Evolutionary conservation across 371 early-diverging fungal species (phyloP).

Genomic region (Smittium mucronatum): DNA sequence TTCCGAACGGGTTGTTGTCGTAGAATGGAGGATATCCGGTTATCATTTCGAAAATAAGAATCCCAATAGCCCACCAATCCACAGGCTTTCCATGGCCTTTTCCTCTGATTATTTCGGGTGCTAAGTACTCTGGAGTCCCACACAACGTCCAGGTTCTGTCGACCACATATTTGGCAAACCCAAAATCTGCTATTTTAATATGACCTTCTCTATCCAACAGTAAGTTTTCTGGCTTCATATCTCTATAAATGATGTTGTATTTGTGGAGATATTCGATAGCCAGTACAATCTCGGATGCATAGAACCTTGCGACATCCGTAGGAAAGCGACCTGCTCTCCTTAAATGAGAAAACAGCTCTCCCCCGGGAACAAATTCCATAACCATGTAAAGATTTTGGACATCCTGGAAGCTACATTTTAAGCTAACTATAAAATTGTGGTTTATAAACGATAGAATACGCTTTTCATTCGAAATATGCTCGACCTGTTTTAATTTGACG

Average conservation of each 20-base stretch:
- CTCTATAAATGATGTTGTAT: constrained; percentile 86
- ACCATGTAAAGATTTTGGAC: constrained; percentile 80
- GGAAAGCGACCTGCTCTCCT: constrained; percentile 79
- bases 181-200: constrained; percentile 98
- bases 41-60: constrained; percentile 92
- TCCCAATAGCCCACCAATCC: constrained; percentile 98
- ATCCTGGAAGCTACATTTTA: constrained; percentile 85
- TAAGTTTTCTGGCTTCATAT: constrained; percentile 90
- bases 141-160: constrained; percentile 94
- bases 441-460: constrained; percentile 74
- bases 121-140: constrained; percentile 97
- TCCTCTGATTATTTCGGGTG: constrained; percentile 96
- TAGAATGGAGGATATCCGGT: constrained; percentile 96
- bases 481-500: constrained; percentile 85
- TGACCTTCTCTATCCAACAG: constrained; percentile 85
- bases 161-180: constrained; percentile 91
- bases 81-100: constrained; percentile 94
- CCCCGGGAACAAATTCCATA: constrained; percentile 93
- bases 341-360: constrained; percentile 91
- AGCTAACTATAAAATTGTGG: constrained; percentile 89
- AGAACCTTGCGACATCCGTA: constrained; percentile 75
- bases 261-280: constrained; percentile 87
- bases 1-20: constrained; percentile 80
- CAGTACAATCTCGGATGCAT: constrained; percentile 61
- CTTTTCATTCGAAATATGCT: constrained; percentile 93